Base-by-base conservation (phyloP, 805 yeast genomes). In the Schwanniomyces yamadae region DNA sequence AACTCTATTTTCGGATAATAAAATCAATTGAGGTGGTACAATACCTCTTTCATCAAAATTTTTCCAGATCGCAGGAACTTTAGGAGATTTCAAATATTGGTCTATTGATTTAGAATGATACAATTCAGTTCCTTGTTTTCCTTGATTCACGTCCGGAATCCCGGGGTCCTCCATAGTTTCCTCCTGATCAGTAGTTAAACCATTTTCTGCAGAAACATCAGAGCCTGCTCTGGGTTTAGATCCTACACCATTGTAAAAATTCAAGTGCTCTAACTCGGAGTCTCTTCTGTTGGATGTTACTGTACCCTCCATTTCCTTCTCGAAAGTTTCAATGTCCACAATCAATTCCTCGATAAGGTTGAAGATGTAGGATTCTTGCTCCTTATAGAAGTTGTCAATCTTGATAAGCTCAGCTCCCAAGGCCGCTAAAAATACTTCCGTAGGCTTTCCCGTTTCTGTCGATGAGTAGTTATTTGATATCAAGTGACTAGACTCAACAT, bases 381-480 rank as follows among this genome's bases (percentile, higher is more conserved):
- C 62, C 27, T 62, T 62, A 60, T 80, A 93, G 53, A 93, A 93
- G 31, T 63, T 69, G 58, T 88, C 90, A 32, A 93, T 79, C 55
- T 88, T 87, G 34, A 54, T 58, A 45, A 86, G 64, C 59, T 93
- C 98, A 6, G 76, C 73, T 55, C 91, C 88, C 41, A 93, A 66
- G 1, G 93, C 91, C 13, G 78, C 71, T 1, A 66, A 50, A 49
- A 90, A 91, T n/a, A 78, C 77, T 13, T 59, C 61, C 2, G 74
- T 63, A 5, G 86, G 80, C 40, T 78, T 79, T 2, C 60, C 55
- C 16, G 12, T 31, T 11, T 30, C 12, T 5, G 25, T 19, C 3
- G 34, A 39, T 17, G 59, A 52, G 36, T 62, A 63, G 39, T 61
- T 62, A 44, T 60, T 46, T 43, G 57, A 46, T 7, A 59, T 47